Conservation (phyloP, 2,329 filamentous ascomycete species). For the Hirsutella rhossiliensis region DNA sequence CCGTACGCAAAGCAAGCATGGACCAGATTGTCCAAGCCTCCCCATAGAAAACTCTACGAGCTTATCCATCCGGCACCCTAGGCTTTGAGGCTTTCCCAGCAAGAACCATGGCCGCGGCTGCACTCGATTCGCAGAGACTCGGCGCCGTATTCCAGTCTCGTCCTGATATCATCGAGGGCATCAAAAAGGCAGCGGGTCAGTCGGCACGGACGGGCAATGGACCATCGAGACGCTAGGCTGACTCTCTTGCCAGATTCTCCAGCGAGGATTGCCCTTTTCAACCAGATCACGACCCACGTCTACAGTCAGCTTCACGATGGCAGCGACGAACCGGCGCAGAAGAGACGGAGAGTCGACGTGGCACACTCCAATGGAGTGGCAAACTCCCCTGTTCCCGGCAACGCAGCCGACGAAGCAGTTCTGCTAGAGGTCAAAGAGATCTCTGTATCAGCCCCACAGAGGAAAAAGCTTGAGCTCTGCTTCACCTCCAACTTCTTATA, state of each 20-base stretch:
- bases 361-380: conserved; percentile 13
- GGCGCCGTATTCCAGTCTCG: conserved; percentile 40
- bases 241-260: conserved; percentile 32
- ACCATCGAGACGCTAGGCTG: conserved; percentile 1
- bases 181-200: conserved; percentile 41
- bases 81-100: neutral
- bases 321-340: conserved; percentile 33
- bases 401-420: conserved; percentile 36
- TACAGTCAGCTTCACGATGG: conserved; percentile 27
- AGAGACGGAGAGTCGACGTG: conserved; percentile 39
- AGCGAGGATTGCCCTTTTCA: conserved; percentile 38
- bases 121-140: conserved; percentile 38
- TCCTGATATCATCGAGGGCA: conserved; percentile 42
- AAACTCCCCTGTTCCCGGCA: conserved; percentile 3
- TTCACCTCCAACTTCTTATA: conserved; percentile 49
- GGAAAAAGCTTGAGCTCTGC: conserved; percentile 56
- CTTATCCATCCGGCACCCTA: neutral
- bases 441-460: conserved; percentile 52
- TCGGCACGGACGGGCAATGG: neutral
- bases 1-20: neutral
- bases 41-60: neutral
- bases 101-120: conserved; percentile 23
- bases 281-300: conserved; percentile 40
- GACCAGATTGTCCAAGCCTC: neutral
- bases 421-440: conserved; percentile 53